Evolutionary conservation across 306 rosid species (phyloP).

Genomic region (Arachis hypogaea): DNA sequence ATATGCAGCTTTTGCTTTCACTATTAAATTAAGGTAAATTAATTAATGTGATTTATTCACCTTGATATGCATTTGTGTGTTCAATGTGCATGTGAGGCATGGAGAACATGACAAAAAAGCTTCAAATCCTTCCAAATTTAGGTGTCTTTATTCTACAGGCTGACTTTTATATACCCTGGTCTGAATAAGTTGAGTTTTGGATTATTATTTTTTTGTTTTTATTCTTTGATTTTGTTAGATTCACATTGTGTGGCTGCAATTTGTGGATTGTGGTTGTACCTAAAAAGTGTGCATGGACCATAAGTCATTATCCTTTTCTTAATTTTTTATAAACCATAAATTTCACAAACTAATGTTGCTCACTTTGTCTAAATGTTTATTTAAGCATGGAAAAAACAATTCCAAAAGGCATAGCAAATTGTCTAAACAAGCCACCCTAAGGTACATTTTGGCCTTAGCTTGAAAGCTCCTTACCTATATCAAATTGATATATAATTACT

Average conservation of each 20-base stretch:
- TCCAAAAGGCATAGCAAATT: not conserved
- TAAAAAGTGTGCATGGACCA: conserved; percentile 21
- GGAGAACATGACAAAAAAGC: conserved; percentile 20
- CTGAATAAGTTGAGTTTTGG: conserved; percentile 31
- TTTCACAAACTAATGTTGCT: not conserved
- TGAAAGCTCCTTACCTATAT: not conserved
- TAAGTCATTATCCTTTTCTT: not conserved
- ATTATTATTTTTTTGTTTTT: not conserved
- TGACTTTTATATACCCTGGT: conserved; percentile 26
- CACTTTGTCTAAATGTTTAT: not conserved
- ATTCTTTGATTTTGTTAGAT: conserved; percentile 25
- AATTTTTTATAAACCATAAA: not conserved
- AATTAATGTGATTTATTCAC: not conserved
- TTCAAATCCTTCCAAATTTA: conserved; percentile 38
- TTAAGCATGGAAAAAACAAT: conserved; percentile 1
- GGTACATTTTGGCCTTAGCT: conserved; percentile 12
- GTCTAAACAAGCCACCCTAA: not conserved
- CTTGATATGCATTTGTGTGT: conserved; percentile 5
- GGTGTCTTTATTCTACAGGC: conserved; percentile 12
- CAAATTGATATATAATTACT: not conserved
- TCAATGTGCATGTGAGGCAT: conserved; percentile 38
- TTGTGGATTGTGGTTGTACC: conserved; percentile 26
- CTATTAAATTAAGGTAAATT: not conserved
- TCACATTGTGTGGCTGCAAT: conserved; percentile 37
- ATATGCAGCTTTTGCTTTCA: not conserved